Conservation (phyloP, 2,329 filamentous ascomycete species). For the Elsinoe fawcettii region DNA sequence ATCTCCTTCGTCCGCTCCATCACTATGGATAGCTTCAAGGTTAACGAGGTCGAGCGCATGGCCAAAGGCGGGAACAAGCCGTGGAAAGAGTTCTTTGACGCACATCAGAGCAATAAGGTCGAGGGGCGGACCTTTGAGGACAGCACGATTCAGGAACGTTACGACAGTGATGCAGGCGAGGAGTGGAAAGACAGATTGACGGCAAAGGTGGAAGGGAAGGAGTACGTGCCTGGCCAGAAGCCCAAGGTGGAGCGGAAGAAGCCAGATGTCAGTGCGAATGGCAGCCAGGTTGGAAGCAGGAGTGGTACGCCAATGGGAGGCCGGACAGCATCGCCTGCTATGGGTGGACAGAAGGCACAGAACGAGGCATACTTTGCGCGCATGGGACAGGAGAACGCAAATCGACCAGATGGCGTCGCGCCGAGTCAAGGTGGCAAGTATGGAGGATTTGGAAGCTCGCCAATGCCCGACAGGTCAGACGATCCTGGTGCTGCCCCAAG, state of each 20-base stretch:
- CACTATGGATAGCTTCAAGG: constrained; percentile 98
- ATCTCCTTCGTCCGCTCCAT: constrained; percentile 97
- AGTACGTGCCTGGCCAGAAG: constrained; percentile 62
- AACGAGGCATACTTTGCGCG: constrained; percentile 88
- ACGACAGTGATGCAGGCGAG: constrained; percentile 81
- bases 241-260: constrained; percentile 21
- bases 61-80: constrained; percentile 79
- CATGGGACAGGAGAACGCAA: constrained; percentile 75
- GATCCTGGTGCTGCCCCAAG: constrained; percentile 50
- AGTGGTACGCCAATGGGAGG: constrained; percentile 21
- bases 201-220: constrained; percentile 77
- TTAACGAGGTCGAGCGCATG: constrained; percentile 88
- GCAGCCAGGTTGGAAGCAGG: constrained; percentile 22
- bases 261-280: constrained; percentile 9
- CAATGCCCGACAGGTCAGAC: constrained; percentile 44
- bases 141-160: constrained; percentile 81
- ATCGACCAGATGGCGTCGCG: constrained; percentile 62
- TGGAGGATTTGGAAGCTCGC: constrained; percentile 76
- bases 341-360: constrained; percentile 44
- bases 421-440: constrained; percentile 93
- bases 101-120: constrained; percentile 39
- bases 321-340: constrained; percentile 21
- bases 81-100: constrained; percentile 81
- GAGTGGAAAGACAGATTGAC: constrained; percentile 89
- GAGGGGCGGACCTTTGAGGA: constrained; percentile 62